phyloP scores from a whole-genome alignment of 2,329 filamentous ascomycete genomes.

The Zelopaecilomyces penicillatus region DNA sequence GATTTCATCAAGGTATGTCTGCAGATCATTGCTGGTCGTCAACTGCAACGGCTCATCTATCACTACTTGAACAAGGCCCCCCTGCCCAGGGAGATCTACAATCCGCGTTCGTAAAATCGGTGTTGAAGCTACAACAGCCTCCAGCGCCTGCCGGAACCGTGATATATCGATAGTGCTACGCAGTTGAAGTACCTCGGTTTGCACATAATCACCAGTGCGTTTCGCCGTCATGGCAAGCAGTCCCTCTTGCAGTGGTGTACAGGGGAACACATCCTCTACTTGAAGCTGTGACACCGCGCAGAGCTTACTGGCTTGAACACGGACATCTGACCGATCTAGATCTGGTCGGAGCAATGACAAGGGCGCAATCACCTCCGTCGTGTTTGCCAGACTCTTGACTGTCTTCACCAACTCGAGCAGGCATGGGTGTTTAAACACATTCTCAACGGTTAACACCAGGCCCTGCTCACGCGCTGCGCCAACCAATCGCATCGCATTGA shows the following conservation, averaged over 20 bases:
- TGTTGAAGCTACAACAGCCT: constrained; percentile 1
- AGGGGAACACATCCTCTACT: constrained; percentile 4
- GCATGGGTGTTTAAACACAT: too few species aligned
- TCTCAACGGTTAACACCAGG: too few species aligned
- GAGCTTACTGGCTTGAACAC: background rate
- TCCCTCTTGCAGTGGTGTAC: constrained; percentile 5
- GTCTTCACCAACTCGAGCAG: too few species aligned
- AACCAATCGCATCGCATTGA: too few species aligned
- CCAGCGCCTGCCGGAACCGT: constrained; percentile 1
- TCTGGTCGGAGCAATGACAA: constrained; percentile 4
- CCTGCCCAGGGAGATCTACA: constrained; percentile 1
- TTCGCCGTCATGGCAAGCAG: constrained; percentile 1
- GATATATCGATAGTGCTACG: background rate
- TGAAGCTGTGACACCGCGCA: background rate
- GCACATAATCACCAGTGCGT: constrained; percentile 2
- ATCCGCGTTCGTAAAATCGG: constrained; percentile 5
- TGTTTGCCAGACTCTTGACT: background rate
- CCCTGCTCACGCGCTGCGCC: too few species aligned
- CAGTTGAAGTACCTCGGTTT: constrained; percentile 1
- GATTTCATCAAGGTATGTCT: background rate
- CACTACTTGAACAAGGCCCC: constrained; percentile 16
- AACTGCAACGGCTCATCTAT: constrained; percentile 14
- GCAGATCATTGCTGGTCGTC: background rate
- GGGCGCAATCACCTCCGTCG: background rate
- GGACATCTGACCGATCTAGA: background rate